These are phyloP conservation scores for Hebeloma cylindrosporum DNA, from an alignment of 768 basidiomycete species.

Conservation along the genomic window DNA sequence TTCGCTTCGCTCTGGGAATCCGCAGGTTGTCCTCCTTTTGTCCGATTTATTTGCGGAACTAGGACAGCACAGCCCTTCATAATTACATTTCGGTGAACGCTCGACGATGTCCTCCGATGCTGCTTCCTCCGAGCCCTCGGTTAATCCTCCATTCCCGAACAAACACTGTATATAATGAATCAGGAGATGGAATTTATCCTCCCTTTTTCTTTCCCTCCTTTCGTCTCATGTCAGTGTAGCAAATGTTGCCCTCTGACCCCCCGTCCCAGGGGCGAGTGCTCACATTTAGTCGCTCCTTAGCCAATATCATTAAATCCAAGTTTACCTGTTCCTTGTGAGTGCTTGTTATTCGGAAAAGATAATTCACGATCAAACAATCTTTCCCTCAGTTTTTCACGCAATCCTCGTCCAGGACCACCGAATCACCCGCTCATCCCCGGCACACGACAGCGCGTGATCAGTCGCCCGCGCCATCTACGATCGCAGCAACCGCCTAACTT, in stretches of 20 bases:
- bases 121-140: conserved; percentile 21
- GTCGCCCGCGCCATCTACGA: conserved; percentile 38
- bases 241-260: conserved; percentile 39
- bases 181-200: conserved; percentile 13
- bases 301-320: conserved; percentile 43
- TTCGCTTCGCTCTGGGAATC: background rate
- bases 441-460: conserved; percentile 24
- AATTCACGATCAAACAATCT: background rate
- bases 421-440: conserved; percentile 2
- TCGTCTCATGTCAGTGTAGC: conserved; percentile 19
- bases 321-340: conserved; percentile 29
- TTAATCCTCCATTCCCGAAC: conserved; percentile 19
- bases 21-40: conserved; percentile 13
- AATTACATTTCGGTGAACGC: conserved; percentile 21
- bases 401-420: conserved; percentile 1
- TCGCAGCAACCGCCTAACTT: conserved; percentile 22
- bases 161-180: conserved; percentile 5
- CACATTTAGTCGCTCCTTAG: conserved; percentile 51
- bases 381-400: conserved; percentile 1
- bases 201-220: conserved; percentile 13
- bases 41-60: conserved; percentile 11
- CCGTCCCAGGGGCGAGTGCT: conserved; percentile 48
- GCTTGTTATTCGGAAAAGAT: background rate
- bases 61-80: conserved; percentile 17
- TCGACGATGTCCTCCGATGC: conserved; percentile 16